phyloP scores from a whole-genome alignment of 148 eudicot species.

The Amaranthus hypochondriacus region DNA sequence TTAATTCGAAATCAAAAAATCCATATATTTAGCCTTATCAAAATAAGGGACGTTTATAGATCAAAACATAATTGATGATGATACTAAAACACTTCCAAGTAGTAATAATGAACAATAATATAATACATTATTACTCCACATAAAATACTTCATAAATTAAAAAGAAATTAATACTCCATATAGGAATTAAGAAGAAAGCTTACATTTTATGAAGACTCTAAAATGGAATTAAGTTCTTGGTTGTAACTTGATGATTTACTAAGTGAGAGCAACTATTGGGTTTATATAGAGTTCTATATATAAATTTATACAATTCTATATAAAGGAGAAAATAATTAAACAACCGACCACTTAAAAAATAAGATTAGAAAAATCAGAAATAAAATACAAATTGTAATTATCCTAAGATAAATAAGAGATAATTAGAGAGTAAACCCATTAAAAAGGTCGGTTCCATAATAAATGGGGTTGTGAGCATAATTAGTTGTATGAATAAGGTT shows the following conservation, averaged over 20 bases:
- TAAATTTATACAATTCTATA: slow-evolving; percentile 7
- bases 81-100: too few species aligned
- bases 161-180: too few species aligned
- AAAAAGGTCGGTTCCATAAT: slow-evolving; percentile 25
- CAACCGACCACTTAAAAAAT: slow-evolving; percentile 23
- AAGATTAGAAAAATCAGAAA: slow-evolving; percentile 1
- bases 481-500: background rate
- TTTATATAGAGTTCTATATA: slow-evolving; percentile 16
- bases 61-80: too few species aligned
- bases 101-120: too few species aligned
- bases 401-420: slow-evolving; percentile 13
- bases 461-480: background rate
- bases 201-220: background rate
- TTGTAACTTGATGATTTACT: background rate
- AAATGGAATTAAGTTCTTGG: background rate
- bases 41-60: too few species aligned
- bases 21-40: too few species aligned
- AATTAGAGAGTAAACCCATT: slow-evolving; percentile 1
- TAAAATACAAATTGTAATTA: slow-evolving; percentile 12
- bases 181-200: background rate
- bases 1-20: too few species aligned
- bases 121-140: too few species aligned
- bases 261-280: slow-evolving; percentile 6
- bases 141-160: background rate
- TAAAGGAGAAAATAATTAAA: background rate